phyloP scores from a whole-genome alignment of 1,284 basidiomycete genomes.

The Marasmius oreades region DNA sequence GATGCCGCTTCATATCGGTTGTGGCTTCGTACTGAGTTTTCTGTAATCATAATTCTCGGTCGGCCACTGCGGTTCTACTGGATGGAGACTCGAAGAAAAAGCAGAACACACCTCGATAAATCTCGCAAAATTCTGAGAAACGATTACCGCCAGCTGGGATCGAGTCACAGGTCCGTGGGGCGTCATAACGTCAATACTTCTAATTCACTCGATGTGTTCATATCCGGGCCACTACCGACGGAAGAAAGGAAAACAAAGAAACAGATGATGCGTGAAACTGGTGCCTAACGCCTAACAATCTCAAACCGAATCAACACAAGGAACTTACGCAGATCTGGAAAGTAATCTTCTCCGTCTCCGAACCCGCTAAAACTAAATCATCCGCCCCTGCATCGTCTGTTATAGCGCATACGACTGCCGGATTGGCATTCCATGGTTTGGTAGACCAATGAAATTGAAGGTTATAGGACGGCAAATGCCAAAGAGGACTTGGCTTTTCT shows the following conservation, averaged over 20 bases:
- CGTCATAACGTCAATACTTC: slow-evolving; percentile 29
- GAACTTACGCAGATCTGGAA: slow-evolving; percentile 36
- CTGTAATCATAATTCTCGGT: slow-evolving; percentile 14
- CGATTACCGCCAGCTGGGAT: slow-evolving; percentile 26
- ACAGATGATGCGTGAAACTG: not conserved
- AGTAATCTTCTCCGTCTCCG: slow-evolving; percentile 27
- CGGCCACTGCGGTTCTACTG: too few species aligned
- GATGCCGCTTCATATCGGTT: slow-evolving; percentile 24
- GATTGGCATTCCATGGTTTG: slow-evolving; percentile 39
- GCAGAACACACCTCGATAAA: slow-evolving; percentile 26
- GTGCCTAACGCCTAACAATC: too few species aligned
- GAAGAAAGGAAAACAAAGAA: not conserved
- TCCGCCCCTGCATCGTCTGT: slow-evolving; percentile 32
- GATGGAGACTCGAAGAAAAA: slow-evolving; percentile 9
- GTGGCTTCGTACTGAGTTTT: slow-evolving; percentile 21
- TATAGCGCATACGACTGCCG: slow-evolving; percentile 31
- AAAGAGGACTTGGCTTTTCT: slow-evolving; percentile 11
- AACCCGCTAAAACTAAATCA: slow-evolving; percentile 32
- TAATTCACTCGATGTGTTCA: slow-evolving; percentile 34
- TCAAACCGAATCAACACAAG: too few species aligned
- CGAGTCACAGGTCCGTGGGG: slow-evolving; percentile 32
- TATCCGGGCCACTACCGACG: slow-evolving; percentile 45
- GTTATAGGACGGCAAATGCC: slow-evolving; percentile 27
- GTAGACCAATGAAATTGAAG: slow-evolving; percentile 37
- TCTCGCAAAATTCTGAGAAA: slow-evolving; percentile 27